These are phyloP conservation scores for Lachancea cidri DNA, from an alignment of 805 yeast species.

Conservation along the genomic window DNA sequence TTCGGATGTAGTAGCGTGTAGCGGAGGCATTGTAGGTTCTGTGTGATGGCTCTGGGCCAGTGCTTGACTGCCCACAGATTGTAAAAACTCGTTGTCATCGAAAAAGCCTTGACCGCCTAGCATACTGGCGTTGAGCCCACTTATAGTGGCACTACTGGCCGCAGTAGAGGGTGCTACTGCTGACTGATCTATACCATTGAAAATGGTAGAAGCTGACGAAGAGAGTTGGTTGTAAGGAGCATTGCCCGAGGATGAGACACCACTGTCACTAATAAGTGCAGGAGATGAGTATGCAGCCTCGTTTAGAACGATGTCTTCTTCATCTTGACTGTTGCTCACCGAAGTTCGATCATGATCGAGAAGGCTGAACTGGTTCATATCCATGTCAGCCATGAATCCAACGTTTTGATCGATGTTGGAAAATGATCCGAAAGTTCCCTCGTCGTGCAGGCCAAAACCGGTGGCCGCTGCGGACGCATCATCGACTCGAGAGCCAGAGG, in stretches of 20 bases:
- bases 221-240: slow-evolving; percentile 1
- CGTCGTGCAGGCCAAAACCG: slow-evolving; percentile 2
- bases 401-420: slow-evolving; percentile 14
- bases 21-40: slow-evolving; percentile 7
- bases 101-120: slow-evolving; percentile 7
- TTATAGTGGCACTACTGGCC: slow-evolving; percentile 1
- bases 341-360: slow-evolving; percentile 8
- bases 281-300: slow-evolving; percentile 10
- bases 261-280: slow-evolving; percentile 10
- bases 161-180: background rate
- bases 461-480: background rate
- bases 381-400: slow-evolving; percentile 13
- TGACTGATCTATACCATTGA: slow-evolving; percentile 1
- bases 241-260: slow-evolving; percentile 7
- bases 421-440: slow-evolving; percentile 15
- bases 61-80: slow-evolving; percentile 1
- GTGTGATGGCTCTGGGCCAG: background rate
- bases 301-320: slow-evolving; percentile 5
- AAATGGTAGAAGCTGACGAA: background rate
- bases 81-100: slow-evolving; percentile 8
- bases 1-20: slow-evolving; percentile 12
- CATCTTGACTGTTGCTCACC: slow-evolving; percentile 7
- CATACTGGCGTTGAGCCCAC: slow-evolving; percentile 4
- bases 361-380: slow-evolving; percentile 4
- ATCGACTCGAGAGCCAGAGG: background rate